A percentile compares a stretch with the other conserved stretches of the same genome.
Evolutionary conservation across 495 filamentous ascomycete genomes (phyloP).

Genomic region (Aspergillus nanangensis): DNA sequence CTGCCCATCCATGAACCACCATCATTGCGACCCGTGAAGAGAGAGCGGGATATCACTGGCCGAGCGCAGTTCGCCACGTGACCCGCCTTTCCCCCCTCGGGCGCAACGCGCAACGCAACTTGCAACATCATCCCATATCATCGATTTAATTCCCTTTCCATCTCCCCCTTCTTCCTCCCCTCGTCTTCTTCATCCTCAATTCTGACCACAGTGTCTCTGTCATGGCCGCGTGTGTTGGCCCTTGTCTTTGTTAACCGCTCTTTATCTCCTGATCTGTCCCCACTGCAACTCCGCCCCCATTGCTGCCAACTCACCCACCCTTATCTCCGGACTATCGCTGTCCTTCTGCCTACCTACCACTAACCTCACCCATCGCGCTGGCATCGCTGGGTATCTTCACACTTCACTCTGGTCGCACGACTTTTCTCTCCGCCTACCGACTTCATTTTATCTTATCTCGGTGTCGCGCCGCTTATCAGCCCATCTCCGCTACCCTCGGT

Average conservation of each 20-base stretch:
- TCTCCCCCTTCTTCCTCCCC: conserved; percentile 7
- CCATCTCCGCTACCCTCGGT: conserved; percentile 7
- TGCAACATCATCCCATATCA: conserved; percentile 1
- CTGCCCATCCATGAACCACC: no score
- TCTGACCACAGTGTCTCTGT: not conserved
- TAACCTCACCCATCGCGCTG: not conserved
- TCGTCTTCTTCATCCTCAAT: conserved; percentile 1
- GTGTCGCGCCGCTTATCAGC: not conserved
- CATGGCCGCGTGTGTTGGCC: conserved; percentile 8
- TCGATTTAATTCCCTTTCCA: conserved; percentile 9
- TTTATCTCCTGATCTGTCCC: conserved; percentile 5
- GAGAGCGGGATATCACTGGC: conserved; percentile 41
- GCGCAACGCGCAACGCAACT: conserved; percentile 24
- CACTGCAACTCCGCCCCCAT: not conserved
- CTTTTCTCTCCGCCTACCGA: no score
- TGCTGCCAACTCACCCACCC: conserved; percentile 11
- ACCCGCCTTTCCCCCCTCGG: conserved; percentile 16
- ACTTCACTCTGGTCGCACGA: no score
- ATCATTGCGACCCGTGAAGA: conserved; percentile 40
- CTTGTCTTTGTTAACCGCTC: conserved; percentile 5
- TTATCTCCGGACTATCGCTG: conserved; percentile 19
- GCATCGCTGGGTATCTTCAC: no score
- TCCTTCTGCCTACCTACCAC: not conserved
- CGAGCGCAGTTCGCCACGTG: conserved; percentile 28
- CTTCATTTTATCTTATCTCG: no score